phyloP scores from a whole-genome alignment of 495 filamentous ascomycete genomes.

The Tetracladium setigerum region DNA sequence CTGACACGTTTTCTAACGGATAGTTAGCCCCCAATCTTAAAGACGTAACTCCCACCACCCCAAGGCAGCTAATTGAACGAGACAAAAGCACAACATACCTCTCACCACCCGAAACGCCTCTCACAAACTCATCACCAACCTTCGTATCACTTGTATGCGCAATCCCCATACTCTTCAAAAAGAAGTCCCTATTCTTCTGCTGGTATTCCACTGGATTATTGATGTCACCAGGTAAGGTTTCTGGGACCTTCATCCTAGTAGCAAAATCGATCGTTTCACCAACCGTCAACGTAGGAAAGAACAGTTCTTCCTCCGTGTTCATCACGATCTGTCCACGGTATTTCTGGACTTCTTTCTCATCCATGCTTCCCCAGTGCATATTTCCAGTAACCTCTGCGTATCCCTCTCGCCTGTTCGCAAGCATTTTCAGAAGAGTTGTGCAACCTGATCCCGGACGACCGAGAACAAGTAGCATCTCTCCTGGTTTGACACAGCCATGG shows the following conservation, averaged over 20 bases:
- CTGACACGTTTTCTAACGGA: conserved; percentile 74
- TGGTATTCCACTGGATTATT: conserved; percentile 57
- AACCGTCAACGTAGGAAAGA: conserved; percentile 74
- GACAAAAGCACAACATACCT: no score
- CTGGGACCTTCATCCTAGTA: conserved; percentile 66
- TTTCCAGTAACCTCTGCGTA: no score
- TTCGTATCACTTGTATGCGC: conserved; percentile 75
- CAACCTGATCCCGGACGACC: conserved; percentile 83
- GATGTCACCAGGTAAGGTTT: conserved; percentile 32
- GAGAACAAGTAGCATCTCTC: conserved; percentile 87
- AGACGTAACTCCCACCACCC: no score
- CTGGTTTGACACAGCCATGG: conserved; percentile 55
- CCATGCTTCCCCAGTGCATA: no score
- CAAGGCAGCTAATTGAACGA: no score
- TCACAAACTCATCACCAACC: conserved; percentile 72
- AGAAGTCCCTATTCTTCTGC: conserved; percentile 55
- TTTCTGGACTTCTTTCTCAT: conserved; percentile 44
- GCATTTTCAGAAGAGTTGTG: conserved; percentile 79
- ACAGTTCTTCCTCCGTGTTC: conserved; percentile 77
- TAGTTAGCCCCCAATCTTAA: no score
- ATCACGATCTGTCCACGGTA: conserved; percentile 80
- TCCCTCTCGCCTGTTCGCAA: conserved; percentile 74
- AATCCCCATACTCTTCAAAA: conserved; percentile 83
- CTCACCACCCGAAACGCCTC: conserved; percentile 83
- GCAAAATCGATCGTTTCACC: conserved; percentile 80